These are phyloP conservation scores for Bruguiera sexangula DNA, from an alignment of 345 rosid genomes.

Conservation along the genomic window DNA sequence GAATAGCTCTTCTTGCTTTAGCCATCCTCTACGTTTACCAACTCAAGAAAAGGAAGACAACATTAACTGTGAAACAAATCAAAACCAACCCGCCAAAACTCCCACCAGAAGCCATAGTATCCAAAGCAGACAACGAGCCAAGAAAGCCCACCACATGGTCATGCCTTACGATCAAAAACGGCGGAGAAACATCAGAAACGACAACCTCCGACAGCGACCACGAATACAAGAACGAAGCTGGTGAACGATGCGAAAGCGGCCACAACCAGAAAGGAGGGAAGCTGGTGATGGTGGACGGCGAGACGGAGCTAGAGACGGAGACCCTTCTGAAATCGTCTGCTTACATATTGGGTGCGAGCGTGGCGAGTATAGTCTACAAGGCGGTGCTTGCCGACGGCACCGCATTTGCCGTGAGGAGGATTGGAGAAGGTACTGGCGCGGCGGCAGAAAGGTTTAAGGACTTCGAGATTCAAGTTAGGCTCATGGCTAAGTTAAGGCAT, in stretches of 20 bases:
- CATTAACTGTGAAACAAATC: background rate
- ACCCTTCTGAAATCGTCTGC: constrained; percentile 81
- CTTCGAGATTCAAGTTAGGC: constrained; percentile 64
- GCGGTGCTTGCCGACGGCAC: constrained; percentile 71
- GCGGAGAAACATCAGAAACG: constrained; percentile 49
- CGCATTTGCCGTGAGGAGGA: constrained; percentile 81
- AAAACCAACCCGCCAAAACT: constrained; percentile 7
- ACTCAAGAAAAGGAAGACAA: constrained; percentile 35
- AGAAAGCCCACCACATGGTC: constrained; percentile 42
- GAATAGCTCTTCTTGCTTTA: constrained; percentile 53
- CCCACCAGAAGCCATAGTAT: constrained; percentile 26
- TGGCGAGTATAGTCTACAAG: constrained; percentile 71
- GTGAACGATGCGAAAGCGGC: constrained; percentile 1
- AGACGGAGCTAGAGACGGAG: constrained; percentile 66
- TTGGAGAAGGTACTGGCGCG: constrained; percentile 50
- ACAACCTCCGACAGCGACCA: constrained; percentile 58
- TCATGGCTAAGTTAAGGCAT: constrained; percentile 64
- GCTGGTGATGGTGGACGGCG: constrained; percentile 66
- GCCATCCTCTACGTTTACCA: constrained; percentile 67
- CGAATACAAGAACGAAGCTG: constrained; percentile 16
- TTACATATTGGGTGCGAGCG: constrained; percentile 61
- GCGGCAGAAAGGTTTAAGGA: constrained; percentile 49
- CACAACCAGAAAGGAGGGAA: constrained; percentile 36
- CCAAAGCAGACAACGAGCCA: constrained; percentile 23
- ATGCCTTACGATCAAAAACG: constrained; percentile 44